Percentiles rank a stretch among this genome's conserved stretches.
phyloP scores from a whole-genome alignment of 2,329 filamentous ascomycete species.

The Biscogniauxia mediterranea region DNA sequence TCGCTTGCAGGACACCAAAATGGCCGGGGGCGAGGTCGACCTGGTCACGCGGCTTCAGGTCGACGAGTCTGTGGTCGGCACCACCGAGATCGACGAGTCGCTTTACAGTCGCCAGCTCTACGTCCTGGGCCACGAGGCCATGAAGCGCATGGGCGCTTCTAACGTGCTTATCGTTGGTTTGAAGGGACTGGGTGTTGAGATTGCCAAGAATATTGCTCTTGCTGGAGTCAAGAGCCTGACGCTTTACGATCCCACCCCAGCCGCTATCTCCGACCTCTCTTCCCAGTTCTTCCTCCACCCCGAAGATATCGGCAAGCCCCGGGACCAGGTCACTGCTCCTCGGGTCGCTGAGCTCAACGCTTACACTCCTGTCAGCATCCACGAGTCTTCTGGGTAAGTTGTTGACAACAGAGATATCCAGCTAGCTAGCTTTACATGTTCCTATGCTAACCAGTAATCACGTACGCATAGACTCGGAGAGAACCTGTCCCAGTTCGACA shows the following conservation, averaged over 20 bases:
- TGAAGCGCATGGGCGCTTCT: conserved; percentile 98
- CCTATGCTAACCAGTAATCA: conserved; percentile 20
- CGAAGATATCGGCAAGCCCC: conserved; percentile 87
- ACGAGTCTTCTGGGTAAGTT: conserved; percentile 55
- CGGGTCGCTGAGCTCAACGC: conserved; percentile 93
- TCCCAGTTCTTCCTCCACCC: conserved; percentile 94
- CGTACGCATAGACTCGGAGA: conserved; percentile 59
- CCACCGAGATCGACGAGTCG: conserved; percentile 66
- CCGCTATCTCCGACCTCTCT: conserved; percentile 83
- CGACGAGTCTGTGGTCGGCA: conserved; percentile 56
- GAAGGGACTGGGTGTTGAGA: conserved; percentile 93
- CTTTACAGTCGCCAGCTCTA: conserved; percentile 75
- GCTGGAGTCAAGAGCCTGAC: conserved; percentile 97
- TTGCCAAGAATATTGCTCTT: conserved; percentile 97
- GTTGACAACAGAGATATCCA: background rate
- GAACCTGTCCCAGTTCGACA: conserved; percentile 78
- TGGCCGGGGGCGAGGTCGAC: conserved; percentile 53
- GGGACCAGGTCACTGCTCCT: conserved; percentile 82
- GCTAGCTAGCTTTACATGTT: background rate
- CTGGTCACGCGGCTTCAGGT: conserved; percentile 65
- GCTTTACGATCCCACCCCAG: conserved; percentile 83
- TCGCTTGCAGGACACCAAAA: conserved; percentile 46
- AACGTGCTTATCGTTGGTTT: conserved; percentile 90
- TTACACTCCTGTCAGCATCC: conserved; percentile 87
- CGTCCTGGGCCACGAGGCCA: conserved; percentile 73